These are phyloP conservation scores for Euryodendron excelsum DNA, from an alignment of 148 eudicot species.

Conservation along the genomic window DNA sequence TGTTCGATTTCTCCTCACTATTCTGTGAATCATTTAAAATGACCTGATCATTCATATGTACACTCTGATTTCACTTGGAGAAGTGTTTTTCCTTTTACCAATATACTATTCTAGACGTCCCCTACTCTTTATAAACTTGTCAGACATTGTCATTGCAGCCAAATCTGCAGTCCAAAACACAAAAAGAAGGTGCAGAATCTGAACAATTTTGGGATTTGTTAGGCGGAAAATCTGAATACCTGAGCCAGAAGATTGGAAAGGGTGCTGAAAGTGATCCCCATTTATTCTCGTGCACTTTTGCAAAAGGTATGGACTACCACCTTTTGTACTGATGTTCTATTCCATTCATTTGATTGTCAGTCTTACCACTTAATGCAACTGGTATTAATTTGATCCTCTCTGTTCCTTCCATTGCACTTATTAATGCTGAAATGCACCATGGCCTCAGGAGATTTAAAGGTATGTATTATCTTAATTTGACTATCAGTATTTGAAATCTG, in stretches of 20 bases:
- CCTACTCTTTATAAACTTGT: conserved; percentile 10
- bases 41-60: not conserved
- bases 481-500: not conserved
- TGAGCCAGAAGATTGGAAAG: conserved; percentile 71
- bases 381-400: conserved; percentile 30
- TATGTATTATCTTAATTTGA: conserved; percentile 19
- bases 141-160: conserved; percentile 56
- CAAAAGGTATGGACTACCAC: conserved; percentile 44
- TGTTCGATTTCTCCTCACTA: not conserved
- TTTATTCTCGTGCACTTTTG: conserved; percentile 72
- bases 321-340: conserved; percentile 1
- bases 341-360: conserved; percentile 4
- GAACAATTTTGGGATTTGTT: conserved; percentile 84
- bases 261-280: conserved; percentile 85
- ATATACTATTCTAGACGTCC: not conserved
- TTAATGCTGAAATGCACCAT: conserved; percentile 26
- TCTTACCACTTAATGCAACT: conserved; percentile 2
- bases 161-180: conserved; percentile 69
- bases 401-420: conserved; percentile 20
- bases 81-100: not conserved
- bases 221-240: conserved; percentile 81
- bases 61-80: not conserved
- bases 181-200: conserved; percentile 84
- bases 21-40: not conserved
- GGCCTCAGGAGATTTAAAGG: conserved; percentile 79